Base-by-base conservation (phyloP, 2,329 filamentous ascomycete species). In the Hansfordia pulvinata region DNA sequence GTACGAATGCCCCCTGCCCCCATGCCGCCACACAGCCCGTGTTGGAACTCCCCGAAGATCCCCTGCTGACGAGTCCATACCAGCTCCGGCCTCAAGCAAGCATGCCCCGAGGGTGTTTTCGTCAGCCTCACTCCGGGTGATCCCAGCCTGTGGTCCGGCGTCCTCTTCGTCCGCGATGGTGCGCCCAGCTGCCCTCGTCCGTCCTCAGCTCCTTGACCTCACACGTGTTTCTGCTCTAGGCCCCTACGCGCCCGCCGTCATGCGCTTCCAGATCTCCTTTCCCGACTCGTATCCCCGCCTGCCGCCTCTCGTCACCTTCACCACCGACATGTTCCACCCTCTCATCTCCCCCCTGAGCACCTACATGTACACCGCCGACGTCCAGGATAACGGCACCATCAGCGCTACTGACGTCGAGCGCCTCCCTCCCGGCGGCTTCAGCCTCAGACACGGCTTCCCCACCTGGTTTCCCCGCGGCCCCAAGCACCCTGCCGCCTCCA, bases 241-340 rank as follows among this genome's bases (percentile, higher is more conserved):
- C 23, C 88, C 90, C 11, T 98, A 94, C 55, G 69, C 82, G 12
- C 76, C 81, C 32, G 82, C 85, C 24, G 70, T 94, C 41, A 68
- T 96, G 35, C 80, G 86, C 42, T 93, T 96, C 54, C 77, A 90
- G 39, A 79, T 96, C 37, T 77, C 76, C 14, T 96, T 96, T 43
- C 82, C 86, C 19, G 64, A 78, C 33, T 65, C 68, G 20, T 94
- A 92, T 48, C 88, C 88, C 9, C 57, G 64, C 27, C 57, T 82
- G 12, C 82, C 88, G 26, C 90, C 90, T 8, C 62, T 86, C 11
- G 72, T 98, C 37, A 88, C 78, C 29, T 93, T 98, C 52, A 70
- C 74, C 23, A 92, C 83, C 39, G 88, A 96, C 48, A 78, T 96
- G 39, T 98, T 96, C 51, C 88, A 98, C 49, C 88, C 88, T 11